phyloP scores from a whole-genome alignment of 2,329 filamentous ascomycete genomes.

The Gaeumannomyces sp. region DNA sequence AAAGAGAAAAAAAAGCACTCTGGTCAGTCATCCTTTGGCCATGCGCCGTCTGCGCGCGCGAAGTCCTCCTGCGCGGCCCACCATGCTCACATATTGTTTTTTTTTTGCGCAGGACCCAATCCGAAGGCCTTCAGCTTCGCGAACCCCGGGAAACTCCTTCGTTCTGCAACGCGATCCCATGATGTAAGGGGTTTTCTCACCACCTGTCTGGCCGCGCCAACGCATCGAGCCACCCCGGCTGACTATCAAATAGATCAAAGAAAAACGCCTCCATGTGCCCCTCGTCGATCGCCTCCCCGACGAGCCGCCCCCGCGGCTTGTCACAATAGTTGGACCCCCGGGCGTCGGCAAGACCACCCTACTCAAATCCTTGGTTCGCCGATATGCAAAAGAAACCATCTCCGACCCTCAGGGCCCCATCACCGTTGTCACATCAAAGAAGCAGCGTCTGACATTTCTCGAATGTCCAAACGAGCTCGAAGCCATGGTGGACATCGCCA shows the following conservation, averaged over 20 bases:
- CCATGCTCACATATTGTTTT: conserved; percentile 18
- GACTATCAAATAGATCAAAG: conserved; percentile 61
- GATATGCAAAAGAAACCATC: conserved; percentile 94
- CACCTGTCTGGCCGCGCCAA: not conserved
- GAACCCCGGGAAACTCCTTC: conserved; percentile 72
- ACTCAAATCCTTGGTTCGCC: conserved; percentile 77
- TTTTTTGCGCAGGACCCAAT: conserved; percentile 54
- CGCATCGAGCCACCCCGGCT: not conserved
- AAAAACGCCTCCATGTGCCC: conserved; percentile 93
- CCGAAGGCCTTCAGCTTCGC: conserved; percentile 87
- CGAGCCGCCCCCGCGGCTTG: conserved; percentile 87
- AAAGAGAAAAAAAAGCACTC: conserved; percentile 78
- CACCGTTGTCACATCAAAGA: conserved; percentile 94
- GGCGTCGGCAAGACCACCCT: conserved; percentile 23
- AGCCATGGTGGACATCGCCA: conserved; percentile 93
- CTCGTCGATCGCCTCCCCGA: conserved; percentile 93
- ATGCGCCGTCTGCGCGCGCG: conserved; percentile 26
- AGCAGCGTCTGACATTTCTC: conserved; percentile 87
- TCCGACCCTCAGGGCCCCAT: conserved; percentile 85
- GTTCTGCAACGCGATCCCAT: conserved; percentile 65
- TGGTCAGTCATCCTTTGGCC: conserved; percentile 32
- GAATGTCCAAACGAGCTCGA: conserved; percentile 97
- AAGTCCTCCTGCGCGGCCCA: not conserved
- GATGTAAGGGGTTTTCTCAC: conserved; percentile 43
- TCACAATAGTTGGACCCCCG: conserved; percentile 89